Percentiles rank a stretch among this genome's conserved stretches.
phyloP scores from a whole-genome alignment of 1,139 yeast genomes.

The Hanseniaspora uvarum region DNA sequence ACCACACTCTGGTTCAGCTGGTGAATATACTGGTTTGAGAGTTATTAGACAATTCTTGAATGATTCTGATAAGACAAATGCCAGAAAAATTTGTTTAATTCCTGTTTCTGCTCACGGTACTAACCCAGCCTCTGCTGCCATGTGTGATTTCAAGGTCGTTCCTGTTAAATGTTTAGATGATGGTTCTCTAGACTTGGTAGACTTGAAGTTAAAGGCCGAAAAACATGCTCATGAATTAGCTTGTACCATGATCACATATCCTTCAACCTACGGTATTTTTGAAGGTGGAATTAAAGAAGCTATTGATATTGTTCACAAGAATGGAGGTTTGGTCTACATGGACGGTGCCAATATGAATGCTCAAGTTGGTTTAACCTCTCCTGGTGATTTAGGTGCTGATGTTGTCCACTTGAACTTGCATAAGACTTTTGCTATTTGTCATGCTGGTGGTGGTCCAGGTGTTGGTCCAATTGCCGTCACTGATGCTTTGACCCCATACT shows the following conservation, averaged over 20 bases:
- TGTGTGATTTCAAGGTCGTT: slow-evolving; percentile 90
- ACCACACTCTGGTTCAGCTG: slow-evolving; percentile 98
- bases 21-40: slow-evolving; percentile 89
- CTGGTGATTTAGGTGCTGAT: slow-evolving; percentile 98
- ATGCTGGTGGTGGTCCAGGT: slow-evolving; percentile 99
- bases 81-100: slow-evolving; percentile 79
- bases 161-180: slow-evolving; percentile 76
- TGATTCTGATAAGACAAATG: slow-evolving; percentile 51
- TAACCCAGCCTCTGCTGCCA: slow-evolving; percentile 95
- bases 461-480: slow-evolving; percentile 97
- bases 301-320: slow-evolving; percentile 65
- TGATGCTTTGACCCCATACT: slow-evolving; percentile 65
- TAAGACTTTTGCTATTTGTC: slow-evolving; percentile 95
- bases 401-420: slow-evolving; percentile 94
- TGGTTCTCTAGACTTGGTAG: slow-evolving; percentile 77
- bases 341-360: slow-evolving; percentile 99
- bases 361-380: slow-evolving; percentile 92
- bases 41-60: slow-evolving; percentile 72
- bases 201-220: slow-evolving; percentile 62
- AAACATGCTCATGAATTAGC: slow-evolving; percentile 64
- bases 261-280: slow-evolving; percentile 91
- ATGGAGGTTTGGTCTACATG: slow-evolving; percentile 92
- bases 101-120: slow-evolving; percentile 98
- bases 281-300: slow-evolving; percentile 86
- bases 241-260: slow-evolving; percentile 92